Base-by-base conservation (phyloP, 2,329 filamentous ascomycete species). In the Aspergillus piperis region DNA sequence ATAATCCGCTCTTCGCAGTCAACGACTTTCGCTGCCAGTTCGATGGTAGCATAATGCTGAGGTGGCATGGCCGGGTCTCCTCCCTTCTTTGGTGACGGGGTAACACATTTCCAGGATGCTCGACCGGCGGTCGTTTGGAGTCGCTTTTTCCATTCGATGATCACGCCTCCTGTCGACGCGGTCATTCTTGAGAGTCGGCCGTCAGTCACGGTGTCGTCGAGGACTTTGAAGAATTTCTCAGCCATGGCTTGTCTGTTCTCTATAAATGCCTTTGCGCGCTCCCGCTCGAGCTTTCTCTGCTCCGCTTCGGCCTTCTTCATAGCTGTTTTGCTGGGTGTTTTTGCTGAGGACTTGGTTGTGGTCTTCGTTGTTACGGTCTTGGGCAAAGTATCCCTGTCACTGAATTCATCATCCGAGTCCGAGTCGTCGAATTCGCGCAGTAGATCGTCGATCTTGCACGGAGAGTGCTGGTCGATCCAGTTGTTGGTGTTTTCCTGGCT, bases 1-100 rank as follows among this genome's bases (percentile, higher is more conserved):
- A 95, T 83, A 1, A 98, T 83, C 3, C 91, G 86, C 60, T 89
- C 77, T 66, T 90, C 86, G 69, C 89, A 84, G 71, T 92, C 87
- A 63, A 98, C 92, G 50, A 97, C 88, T 73, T 96, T 96, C 57
- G 91, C 87, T 0, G 93, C 91, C 2, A 98, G 85, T 73, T 98
- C 93, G 70, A 98, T 96, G 15, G 83, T 86, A 8, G 91, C 92
- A 68, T 85, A 77, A 73, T 94, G 87, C 54, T 62, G 66, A 69
- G 71, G 32, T 61, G 68, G 30, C 60, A 67, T 8, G 38, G 48
- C 50, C 21, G 41, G 6, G 1, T 11, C 25, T 10, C 3, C 17
- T 13, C 32, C 32, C 32, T 36, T 36, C 32, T 23, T 62, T 25
- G 30, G 59, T 64, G 23, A 57, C 60, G 36, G 59, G 27, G 66